These are phyloP conservation scores for Phaseolus coccineus DNA, from an alignment of 331 rosid species.

Conservation along the genomic window DNA sequence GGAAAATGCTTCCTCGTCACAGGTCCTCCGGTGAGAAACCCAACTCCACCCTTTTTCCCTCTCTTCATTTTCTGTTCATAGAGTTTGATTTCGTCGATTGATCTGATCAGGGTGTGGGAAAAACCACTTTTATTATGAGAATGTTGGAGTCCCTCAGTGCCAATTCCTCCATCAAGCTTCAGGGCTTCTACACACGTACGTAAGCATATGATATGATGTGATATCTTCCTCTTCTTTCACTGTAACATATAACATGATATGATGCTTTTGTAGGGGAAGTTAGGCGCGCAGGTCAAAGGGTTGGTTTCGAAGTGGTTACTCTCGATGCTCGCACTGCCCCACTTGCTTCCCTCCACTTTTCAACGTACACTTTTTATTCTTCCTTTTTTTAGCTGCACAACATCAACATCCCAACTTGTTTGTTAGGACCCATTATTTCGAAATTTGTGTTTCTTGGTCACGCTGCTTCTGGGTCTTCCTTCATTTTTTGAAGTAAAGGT, in stretches of 20 bases:
- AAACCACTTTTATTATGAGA: conserved; percentile 70
- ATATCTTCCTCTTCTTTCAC: neutral
- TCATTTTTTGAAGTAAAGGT: neutral
- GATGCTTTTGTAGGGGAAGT: conserved; percentile 64
- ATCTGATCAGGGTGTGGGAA: conserved; percentile 74
- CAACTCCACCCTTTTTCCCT: neutral
- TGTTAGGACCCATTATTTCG: neutral
- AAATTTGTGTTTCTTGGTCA: conserved; percentile 10
- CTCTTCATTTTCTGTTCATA: neutral
- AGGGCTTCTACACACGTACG: conserved; percentile 84
- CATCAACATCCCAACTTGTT: neutral
- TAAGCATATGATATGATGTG: neutral
- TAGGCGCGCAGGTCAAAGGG: conserved; percentile 62
- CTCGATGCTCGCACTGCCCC: conserved; percentile 77
- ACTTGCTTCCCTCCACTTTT: conserved; percentile 67
- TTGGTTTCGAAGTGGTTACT: conserved; percentile 84
- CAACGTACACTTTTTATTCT: conserved; percentile 49
- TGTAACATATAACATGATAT: neutral
- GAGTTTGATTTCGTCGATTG: neutral
- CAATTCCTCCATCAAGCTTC: conserved; percentile 65
- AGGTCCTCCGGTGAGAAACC: conserved; percentile 68
- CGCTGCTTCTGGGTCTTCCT: conserved; percentile 13
- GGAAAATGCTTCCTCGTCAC: conserved; percentile 78
- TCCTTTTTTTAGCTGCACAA: neutral
- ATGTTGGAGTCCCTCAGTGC: conserved; percentile 67